Evolutionary conservation across 2,329 filamentous ascomycete species (phyloP).

Genomic region (Fusarium pseudocircinatum): DNA sequence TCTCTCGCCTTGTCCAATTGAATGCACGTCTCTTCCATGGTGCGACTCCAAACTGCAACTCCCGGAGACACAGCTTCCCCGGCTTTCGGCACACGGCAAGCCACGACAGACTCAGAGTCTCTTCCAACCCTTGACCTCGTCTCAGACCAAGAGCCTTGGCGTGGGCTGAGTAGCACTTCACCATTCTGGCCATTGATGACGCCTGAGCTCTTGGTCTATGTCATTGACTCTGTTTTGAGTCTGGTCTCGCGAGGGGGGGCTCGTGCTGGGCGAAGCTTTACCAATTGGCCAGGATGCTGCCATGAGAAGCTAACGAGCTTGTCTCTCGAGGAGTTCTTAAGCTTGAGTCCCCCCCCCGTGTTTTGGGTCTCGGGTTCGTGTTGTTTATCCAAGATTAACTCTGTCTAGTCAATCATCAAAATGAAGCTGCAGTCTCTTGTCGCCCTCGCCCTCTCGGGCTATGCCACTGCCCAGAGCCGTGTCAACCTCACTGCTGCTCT

Average conservation of each 20-base stretch:
- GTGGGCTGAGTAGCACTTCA: slow-evolving; percentile 17
- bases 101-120: slow-evolving; percentile 2
- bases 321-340: slow-evolving; percentile 11
- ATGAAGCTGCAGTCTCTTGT: slow-evolving; percentile 38
- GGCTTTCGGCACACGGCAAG: slow-evolving; percentile 21
- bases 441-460: slow-evolving; percentile 29
- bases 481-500: slow-evolving; percentile 39
- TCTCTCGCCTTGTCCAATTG: slow-evolving; percentile 12
- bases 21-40: neutral
- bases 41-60: slow-evolving; percentile 13
- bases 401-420: slow-evolving; percentile 7
- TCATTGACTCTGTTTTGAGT: slow-evolving; percentile 37
- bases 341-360: neutral
- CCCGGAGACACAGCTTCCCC: neutral
- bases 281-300: slow-evolving; percentile 27
- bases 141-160: slow-evolving; percentile 16
- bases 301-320: neutral
- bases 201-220: slow-evolving; percentile 34
- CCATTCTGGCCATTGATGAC: slow-evolving; percentile 27
- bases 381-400: slow-evolving; percentile 3
- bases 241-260: slow-evolving; percentile 7
- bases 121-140: slow-evolving; percentile 3
- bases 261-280: slow-evolving; percentile 6
- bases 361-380: neutral
- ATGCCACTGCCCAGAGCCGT: slow-evolving; percentile 37